Conservation (phyloP, 2,329 filamentous ascomycete species). For the Botrytis deweyae region DNA sequence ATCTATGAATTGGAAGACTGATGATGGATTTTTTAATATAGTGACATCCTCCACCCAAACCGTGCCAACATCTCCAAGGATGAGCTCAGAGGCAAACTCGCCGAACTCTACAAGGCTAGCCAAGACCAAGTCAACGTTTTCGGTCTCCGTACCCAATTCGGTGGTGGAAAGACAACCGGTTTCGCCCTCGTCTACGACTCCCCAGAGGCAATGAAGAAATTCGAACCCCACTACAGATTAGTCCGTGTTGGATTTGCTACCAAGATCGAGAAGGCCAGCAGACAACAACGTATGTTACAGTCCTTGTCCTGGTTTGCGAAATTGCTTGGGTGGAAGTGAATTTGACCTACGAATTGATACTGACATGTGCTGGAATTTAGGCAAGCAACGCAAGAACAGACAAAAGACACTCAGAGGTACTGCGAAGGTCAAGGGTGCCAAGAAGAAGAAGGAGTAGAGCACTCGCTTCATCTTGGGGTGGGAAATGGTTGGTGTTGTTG, state of each 20-base stretch:
- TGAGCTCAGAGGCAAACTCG: conserved; percentile 93
- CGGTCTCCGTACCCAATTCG: conserved; percentile 96
- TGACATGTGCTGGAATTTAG: conserved; percentile 51
- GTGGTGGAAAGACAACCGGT: conserved; percentile 99
- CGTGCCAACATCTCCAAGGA: conserved; percentile 99
- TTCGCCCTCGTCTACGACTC: conserved; percentile 99
- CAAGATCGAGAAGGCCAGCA: conserved; percentile 96
- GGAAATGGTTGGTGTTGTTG: conserved; percentile 37
- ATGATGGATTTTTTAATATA: conserved; percentile 46
- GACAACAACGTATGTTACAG: conserved; percentile 91
- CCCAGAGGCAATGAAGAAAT: conserved; percentile 98
- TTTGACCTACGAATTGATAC: conserved; percentile 23
- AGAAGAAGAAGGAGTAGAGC: conserved; percentile 89
- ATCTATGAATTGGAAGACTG: conserved; percentile 23
- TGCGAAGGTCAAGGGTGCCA: conserved; percentile 95
- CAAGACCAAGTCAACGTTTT: conserved; percentile 98
- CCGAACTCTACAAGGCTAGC: conserved; percentile 94
- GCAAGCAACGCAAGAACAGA: conserved; percentile 99
- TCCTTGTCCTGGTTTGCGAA: conserved; percentile 18
- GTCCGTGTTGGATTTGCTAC: conserved; percentile 86
- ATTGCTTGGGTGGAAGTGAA: not conserved
- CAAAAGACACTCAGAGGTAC: conserved; percentile 97
- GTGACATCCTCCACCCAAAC: conserved; percentile 99
- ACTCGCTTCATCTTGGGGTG: conserved; percentile 33
- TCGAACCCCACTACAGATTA: conserved; percentile 97